A percentile compares a stretch with the other conserved stretches of the same genome.
phyloP scores from a whole-genome alignment of 1,284 basidiomycete genomes.

The Malassezia sp. region DNA sequence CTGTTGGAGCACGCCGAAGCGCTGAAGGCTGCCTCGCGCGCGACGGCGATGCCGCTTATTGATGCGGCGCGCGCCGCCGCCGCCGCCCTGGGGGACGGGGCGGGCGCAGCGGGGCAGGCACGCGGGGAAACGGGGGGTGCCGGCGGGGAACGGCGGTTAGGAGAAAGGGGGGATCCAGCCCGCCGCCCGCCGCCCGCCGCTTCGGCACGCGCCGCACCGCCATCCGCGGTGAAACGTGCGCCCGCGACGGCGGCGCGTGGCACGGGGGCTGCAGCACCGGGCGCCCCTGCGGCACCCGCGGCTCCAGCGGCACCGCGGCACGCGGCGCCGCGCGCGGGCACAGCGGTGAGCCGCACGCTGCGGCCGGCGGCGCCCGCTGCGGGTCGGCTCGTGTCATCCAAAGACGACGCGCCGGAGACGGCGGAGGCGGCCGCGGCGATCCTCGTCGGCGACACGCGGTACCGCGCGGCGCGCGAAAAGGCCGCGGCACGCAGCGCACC shows the following conservation, averaged over 20 bases:
- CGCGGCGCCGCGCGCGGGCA: neutral
- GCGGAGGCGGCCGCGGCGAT: constrained; percentile 52
- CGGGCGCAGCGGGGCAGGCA: constrained; percentile 21
- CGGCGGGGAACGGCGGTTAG: too few species aligned
- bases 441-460: constrained; percentile 59
- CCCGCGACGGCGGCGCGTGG: constrained; percentile 7
- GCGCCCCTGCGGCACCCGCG: constrained; percentile 1
- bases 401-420: constrained; percentile 27
- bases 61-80: constrained; percentile 53
- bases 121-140: constrained; percentile 22
- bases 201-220: neutral
- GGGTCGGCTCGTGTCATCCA: constrained; percentile 15
- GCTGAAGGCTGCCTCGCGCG: constrained; percentile 81
- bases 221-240: neutral
- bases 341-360: constrained; percentile 16
- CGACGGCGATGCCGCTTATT: constrained; percentile 73
- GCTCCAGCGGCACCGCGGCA: constrained; percentile 14
- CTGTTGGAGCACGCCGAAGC: constrained; percentile 74
- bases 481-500: constrained; percentile 58
- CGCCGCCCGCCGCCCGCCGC: neutral
- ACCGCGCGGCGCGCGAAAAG: constrained; percentile 61
- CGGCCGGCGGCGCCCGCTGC: constrained; percentile 5
- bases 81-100: constrained; percentile 7
- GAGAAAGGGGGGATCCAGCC: too few species aligned
- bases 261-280: neutral